A percentile compares a stretch with the other conserved stretches of the same genome.
Conservation (phyloP, 306 rosid species). For the Fagus crenata region DNA sequence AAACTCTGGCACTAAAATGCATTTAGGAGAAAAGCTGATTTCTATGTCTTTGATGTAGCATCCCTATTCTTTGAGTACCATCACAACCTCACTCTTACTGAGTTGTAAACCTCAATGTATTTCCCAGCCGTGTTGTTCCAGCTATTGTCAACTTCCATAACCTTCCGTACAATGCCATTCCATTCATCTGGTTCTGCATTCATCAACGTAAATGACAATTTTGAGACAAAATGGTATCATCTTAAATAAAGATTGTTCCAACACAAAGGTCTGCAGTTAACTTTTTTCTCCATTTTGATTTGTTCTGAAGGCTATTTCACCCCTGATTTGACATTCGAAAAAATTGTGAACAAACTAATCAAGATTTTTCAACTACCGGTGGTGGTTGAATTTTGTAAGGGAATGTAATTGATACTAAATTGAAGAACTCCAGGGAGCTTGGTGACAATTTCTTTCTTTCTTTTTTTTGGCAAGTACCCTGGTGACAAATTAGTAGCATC, state of each 20-base stretch:
- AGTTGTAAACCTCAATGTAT: slow-evolving; percentile 32
- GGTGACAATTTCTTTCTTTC: background rate
- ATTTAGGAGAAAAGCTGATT: too few relatives aligned
- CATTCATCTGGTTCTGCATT: slow-evolving; percentile 36
- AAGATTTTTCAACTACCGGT: too few relatives aligned
- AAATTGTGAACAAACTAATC: background rate
- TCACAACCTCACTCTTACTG: slow-evolving; percentile 7
- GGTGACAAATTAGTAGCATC: background rate
- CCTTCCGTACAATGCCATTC: slow-evolving; percentile 35
- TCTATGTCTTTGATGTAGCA: background rate
- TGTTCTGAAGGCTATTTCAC: background rate
- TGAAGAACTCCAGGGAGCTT: background rate
- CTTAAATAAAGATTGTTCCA: background rate
- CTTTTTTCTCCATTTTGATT: background rate
- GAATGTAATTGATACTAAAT: background rate
- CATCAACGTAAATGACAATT: background rate
- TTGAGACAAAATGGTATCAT: background rate
- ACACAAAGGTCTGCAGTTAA: background rate
- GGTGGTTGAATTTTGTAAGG: background rate
- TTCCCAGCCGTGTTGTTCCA: slow-evolving; percentile 45
- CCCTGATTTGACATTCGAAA: background rate
- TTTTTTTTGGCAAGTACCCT: background rate
- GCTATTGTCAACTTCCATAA: slow-evolving; percentile 41
- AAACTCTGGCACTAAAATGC: background rate
- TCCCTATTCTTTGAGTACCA: background rate